phyloP scores from a whole-genome alignment of 139 green algal genomes.

The Closterium sp. region DNA sequence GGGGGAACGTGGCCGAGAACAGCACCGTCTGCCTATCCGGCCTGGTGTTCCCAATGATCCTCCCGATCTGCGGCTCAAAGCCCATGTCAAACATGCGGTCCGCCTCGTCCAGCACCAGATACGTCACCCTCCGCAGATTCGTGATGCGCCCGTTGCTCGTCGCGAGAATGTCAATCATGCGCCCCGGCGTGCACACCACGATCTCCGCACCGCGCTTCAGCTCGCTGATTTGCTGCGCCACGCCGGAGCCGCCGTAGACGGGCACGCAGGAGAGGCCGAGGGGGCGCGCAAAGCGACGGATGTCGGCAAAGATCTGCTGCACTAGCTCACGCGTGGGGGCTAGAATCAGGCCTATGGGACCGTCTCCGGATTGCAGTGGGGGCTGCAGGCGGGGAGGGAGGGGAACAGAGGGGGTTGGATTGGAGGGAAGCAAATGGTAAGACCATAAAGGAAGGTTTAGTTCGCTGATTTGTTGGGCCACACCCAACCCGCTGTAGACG shows the following conservation, averaged over 20 bases:
- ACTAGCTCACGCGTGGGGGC: conserved; percentile 94
- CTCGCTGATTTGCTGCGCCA: conserved; percentile 88
- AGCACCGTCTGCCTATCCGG: conserved; percentile 96
- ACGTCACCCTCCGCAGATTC: conserved; percentile 92
- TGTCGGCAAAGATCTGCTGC: conserved; percentile 82
- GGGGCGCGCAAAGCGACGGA: conserved; percentile 67
- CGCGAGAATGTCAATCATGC: conserved; percentile 97
- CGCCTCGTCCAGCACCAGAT: conserved; percentile 96
- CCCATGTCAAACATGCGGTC: conserved; percentile 99
- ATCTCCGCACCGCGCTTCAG: conserved; percentile 90
- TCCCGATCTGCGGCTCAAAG: conserved; percentile 83
- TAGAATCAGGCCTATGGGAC: conserved; percentile 88
- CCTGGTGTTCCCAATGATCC: conserved; percentile 80
- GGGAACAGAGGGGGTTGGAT: neutral
- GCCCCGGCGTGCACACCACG: conserved; percentile 91
- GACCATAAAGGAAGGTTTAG: too few species aligned
- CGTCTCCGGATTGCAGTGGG: conserved; percentile 65
- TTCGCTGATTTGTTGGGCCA: conserved; percentile 81
- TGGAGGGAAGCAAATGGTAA: neutral
- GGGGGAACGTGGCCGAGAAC: conserved; percentile 96
- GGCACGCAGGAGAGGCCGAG: conserved; percentile 67
- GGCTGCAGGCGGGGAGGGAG: neutral
- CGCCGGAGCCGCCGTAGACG: conserved; percentile 87
- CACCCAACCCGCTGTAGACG: conserved; percentile 88
- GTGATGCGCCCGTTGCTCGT: conserved; percentile 87